These are phyloP conservation scores for Orbilia oligospora DNA, from an alignment of 2,329 filamentous ascomycete genomes.

Conservation along the genomic window DNA sequence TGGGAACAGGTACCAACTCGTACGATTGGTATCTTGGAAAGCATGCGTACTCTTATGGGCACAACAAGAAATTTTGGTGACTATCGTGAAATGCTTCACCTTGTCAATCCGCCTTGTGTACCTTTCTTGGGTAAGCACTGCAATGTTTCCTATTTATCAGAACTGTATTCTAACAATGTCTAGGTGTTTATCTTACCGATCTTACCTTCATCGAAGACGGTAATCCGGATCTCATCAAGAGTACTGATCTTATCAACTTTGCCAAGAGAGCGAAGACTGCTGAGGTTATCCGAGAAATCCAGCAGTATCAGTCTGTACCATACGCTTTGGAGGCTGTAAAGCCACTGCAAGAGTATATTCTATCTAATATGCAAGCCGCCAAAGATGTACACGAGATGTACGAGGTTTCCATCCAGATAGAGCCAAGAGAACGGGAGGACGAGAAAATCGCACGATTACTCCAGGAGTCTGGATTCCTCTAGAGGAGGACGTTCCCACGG, in stretches of 20 bases:
- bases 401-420: slow-evolving; percentile 92
- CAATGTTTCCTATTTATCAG: not conserved
- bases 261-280: slow-evolving; percentile 98
- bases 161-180: slow-evolving; percentile 13
- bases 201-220: slow-evolving; percentile 98
- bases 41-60: slow-evolving; percentile 93
- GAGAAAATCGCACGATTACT: slow-evolving; percentile 94
- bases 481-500: slow-evolving; percentile 57
- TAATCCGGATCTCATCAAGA: slow-evolving; percentile 95
- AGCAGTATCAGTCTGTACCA: slow-evolving; percentile 98
- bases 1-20: slow-evolving; percentile 94
- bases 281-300: slow-evolving; percentile 97
- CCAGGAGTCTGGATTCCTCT: slow-evolving; percentile 65
- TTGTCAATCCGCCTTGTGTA: slow-evolving; percentile 95
- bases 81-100: slow-evolving; percentile 92
- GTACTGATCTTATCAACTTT: slow-evolving; percentile 97
- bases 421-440: slow-evolving; percentile 95
- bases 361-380: slow-evolving; percentile 94
- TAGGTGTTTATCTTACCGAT: slow-evolving; percentile 96
- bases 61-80: slow-evolving; percentile 99
- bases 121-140: slow-evolving; percentile 87
- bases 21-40: slow-evolving; percentile 83
- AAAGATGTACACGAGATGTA: slow-evolving; percentile 99
- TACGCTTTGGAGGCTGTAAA: slow-evolving; percentile 90
- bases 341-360: slow-evolving; percentile 95